Conservation (phyloP, 1,139 yeast genomes). For the Protomyces macrosporus region DNA sequence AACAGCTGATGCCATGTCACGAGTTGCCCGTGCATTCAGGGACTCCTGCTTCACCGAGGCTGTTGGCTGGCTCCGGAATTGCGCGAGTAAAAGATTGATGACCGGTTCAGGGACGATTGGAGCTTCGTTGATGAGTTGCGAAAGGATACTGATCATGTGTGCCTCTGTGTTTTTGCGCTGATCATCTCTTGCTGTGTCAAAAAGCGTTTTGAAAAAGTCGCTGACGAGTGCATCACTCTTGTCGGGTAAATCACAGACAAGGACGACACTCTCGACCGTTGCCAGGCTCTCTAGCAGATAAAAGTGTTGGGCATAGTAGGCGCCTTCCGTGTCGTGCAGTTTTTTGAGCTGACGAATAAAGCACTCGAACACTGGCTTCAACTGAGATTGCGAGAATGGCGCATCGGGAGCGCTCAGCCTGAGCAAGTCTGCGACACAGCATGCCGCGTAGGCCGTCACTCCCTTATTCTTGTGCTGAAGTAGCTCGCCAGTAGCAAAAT, state of each 20-base stretch:
- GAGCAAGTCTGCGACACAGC: slow-evolving; percentile 70
- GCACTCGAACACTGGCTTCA: slow-evolving; percentile 40
- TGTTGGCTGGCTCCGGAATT: slow-evolving; percentile 37
- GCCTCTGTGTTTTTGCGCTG: slow-evolving; percentile 46
- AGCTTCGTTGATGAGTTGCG: slow-evolving; percentile 72
- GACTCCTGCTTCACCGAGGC: not conserved
- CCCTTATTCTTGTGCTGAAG: slow-evolving; percentile 61
- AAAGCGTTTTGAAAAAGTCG: slow-evolving; percentile 57
- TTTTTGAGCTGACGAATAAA: slow-evolving; percentile 60
- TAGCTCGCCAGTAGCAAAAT: slow-evolving; percentile 55
- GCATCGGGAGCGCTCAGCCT: slow-evolving; percentile 87
- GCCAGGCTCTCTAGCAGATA: slow-evolving; percentile 65
- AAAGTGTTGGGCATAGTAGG: slow-evolving; percentile 61
- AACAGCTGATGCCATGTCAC: slow-evolving; percentile 55
- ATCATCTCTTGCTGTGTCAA: slow-evolving; percentile 45
- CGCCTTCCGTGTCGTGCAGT: slow-evolving; percentile 55
- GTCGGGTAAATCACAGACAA: slow-evolving; percentile 70
- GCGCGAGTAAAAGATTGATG: slow-evolving; percentile 57
- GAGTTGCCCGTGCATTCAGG: slow-evolving; percentile 32
- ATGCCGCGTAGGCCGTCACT: slow-evolving; percentile 64
- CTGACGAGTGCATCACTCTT: slow-evolving; percentile 51
- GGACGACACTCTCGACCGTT: slow-evolving; percentile 71
- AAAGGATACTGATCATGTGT: slow-evolving; percentile 60
- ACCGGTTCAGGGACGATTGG: slow-evolving; percentile 62
- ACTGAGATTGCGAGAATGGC: slow-evolving; percentile 64